Evolutionary conservation across 345 rosid genomes (phyloP).

Genomic region (Streptanthus diversifolius): DNA sequence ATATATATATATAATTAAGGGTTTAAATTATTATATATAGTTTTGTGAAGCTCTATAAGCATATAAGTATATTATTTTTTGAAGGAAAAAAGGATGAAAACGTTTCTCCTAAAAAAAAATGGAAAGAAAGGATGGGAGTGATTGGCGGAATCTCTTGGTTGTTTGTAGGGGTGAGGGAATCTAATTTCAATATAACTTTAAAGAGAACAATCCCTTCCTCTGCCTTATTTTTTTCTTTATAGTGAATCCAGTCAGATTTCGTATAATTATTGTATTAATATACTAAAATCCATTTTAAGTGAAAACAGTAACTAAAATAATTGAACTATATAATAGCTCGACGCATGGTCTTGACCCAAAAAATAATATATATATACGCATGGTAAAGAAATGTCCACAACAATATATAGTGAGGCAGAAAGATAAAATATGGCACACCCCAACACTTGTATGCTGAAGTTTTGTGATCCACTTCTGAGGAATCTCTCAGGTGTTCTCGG

Average conservation of each 20-base stretch:
- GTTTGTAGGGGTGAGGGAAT: constrained; percentile 63
- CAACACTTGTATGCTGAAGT: constrained; percentile 1
- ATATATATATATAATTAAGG: background rate
- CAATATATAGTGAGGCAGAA: background rate
- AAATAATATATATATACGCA: background rate
- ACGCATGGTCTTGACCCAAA: background rate
- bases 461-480: constrained; percentile 11
- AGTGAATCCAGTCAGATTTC: constrained; percentile 43
- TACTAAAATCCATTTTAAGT: background rate
- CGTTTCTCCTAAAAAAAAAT: background rate
- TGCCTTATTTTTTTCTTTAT: constrained; percentile 34
- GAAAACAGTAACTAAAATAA: background rate
- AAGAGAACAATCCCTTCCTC: constrained; percentile 20
- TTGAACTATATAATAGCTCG: background rate
- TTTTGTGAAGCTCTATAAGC: constrained; percentile 11
- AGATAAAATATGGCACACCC: background rate
- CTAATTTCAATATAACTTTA: constrained; percentile 42
- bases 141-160: constrained; percentile 81
- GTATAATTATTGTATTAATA: background rate
- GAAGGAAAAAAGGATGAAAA: constrained; percentile 14
- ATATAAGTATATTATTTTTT: background rate
- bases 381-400: constrained; percentile 16
- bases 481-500: too few relatives aligned
- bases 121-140: constrained; percentile 37
- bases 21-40: background rate